A percentile compares a stretch with the other conserved stretches of the same genome.
phyloP scores from a whole-genome alignment of 2,329 filamentous ascomycete species.

The Claviceps humidiphila region DNA sequence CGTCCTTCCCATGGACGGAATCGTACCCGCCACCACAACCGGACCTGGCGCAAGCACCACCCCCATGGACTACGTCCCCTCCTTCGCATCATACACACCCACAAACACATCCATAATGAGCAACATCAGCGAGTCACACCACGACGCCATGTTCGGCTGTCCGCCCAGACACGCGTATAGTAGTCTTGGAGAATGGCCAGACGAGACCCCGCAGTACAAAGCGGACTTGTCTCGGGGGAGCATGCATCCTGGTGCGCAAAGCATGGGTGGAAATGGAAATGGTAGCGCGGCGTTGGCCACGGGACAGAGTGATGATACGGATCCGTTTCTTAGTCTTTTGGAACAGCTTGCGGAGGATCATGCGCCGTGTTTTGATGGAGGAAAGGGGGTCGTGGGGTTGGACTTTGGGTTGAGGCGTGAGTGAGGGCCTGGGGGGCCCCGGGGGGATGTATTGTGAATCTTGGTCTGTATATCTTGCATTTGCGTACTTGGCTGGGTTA shows the following conservation, averaged over 20 bases:
- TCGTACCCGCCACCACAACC: background rate
- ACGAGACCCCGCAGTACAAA: slow-evolving; percentile 17
- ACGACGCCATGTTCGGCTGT: slow-evolving; percentile 48
- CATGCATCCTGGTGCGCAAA: slow-evolving; percentile 25
- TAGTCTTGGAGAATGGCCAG: slow-evolving; percentile 31
- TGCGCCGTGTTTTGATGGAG: slow-evolving; percentile 47
- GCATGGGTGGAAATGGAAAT: slow-evolving; percentile 17
- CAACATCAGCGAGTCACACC: slow-evolving; percentile 14
- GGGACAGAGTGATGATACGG: slow-evolving; percentile 50
- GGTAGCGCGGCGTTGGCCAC: slow-evolving; percentile 33
- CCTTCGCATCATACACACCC: slow-evolving; percentile 27
- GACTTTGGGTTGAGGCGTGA: slow-evolving; percentile 54
- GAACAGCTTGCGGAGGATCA: slow-evolving; percentile 69
- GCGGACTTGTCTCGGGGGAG: slow-evolving; percentile 10
- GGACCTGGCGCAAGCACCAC: background rate
- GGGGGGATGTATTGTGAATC: background rate
- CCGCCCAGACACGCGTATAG: slow-evolving; percentile 39
- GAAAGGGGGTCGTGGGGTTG: slow-evolving; percentile 49
- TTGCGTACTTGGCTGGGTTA: background rate
- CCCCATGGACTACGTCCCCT: slow-evolving; percentile 8
- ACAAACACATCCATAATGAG: background rate
- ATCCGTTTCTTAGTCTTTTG: slow-evolving; percentile 65
- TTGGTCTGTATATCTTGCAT: background rate
- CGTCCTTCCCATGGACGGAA: slow-evolving; percentile 1
- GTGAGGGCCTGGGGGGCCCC: background rate